A percentile compares a stretch with the other conserved stretches of the same genome.
Evolutionary conservation across 176 grass and related monocot species (phyloP).

Genomic region (Triticum dicoccoides): DNA sequence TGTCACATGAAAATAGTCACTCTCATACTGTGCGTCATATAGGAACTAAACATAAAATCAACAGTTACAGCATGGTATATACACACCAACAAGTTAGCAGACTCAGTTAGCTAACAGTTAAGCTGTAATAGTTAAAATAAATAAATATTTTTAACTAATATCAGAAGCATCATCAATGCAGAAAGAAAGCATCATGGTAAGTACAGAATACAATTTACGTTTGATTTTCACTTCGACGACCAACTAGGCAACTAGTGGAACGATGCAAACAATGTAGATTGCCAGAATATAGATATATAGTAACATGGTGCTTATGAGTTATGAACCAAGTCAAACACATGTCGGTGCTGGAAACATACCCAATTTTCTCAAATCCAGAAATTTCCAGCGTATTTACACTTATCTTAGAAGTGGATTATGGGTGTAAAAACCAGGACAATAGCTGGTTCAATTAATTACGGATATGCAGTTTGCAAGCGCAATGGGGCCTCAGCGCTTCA

Average conservation of each 20-base stretch:
- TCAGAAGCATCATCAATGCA: not conserved
- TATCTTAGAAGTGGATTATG: not conserved
- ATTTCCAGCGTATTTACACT: not conserved
- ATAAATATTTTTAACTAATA: not conserved
- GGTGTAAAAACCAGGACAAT: not conserved
- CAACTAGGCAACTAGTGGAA: not conserved
- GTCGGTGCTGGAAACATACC: not conserved
- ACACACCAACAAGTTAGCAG: slow-evolving; percentile 1
- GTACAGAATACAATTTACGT: not conserved
- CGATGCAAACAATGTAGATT: not conserved
- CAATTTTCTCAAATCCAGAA: not conserved
- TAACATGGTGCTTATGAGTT: not conserved
- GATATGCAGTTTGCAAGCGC: not conserved
- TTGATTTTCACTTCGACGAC: not conserved
- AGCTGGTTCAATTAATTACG: not conserved
- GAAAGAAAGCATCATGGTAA: not conserved
- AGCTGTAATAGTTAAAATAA: not conserved
- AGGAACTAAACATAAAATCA: not conserved
- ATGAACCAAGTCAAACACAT: not conserved
- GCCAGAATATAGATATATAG: not conserved
- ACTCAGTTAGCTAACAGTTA: not conserved
- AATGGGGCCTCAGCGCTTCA: not conserved
- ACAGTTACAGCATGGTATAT: not conserved
- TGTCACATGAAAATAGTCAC: not conserved
- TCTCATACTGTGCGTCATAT: not conserved